Percentiles rank a stretch among this genome's conserved stretches.
Evolutionary conservation across 768 basidiomycete species (phyloP).

Genomic region (Boletus insuetus): DNA sequence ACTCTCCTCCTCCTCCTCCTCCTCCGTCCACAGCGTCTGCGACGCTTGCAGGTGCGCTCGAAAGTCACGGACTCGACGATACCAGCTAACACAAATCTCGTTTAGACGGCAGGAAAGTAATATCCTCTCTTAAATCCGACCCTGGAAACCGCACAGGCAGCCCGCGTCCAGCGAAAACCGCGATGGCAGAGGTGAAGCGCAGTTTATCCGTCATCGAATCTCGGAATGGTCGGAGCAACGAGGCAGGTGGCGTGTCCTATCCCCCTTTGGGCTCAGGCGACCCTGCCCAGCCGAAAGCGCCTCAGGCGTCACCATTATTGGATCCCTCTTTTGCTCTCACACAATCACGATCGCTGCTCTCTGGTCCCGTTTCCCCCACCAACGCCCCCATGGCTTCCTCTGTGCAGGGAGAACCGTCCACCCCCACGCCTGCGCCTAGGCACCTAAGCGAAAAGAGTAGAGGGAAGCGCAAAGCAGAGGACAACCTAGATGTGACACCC

Average conservation of each 20-base stretch:
- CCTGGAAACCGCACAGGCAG: constrained; percentile 14
- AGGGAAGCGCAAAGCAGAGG: constrained; percentile 74
- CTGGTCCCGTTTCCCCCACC: constrained; percentile 9
- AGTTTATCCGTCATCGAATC: constrained; percentile 25
- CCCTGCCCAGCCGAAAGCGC: constrained; percentile 15
- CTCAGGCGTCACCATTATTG: constrained; percentile 3
- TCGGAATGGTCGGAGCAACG: constrained; percentile 11
- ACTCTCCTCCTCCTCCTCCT: constrained; percentile 18
- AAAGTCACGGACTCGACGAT: not conserved
- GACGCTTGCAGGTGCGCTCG: constrained; percentile 24
- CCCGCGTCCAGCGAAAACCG: constrained; percentile 2
- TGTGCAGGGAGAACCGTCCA: constrained; percentile 27
- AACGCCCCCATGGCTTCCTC: constrained; percentile 12
- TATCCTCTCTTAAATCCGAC: constrained; percentile 22
- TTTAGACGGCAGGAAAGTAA: constrained; percentile 19
- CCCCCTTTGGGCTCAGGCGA: constrained; percentile 17
- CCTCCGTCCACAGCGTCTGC: constrained; percentile 20
- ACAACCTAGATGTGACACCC: constrained; percentile 66
- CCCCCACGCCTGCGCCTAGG: constrained; percentile 33
- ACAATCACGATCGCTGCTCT: constrained; percentile 16
- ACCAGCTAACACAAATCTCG: not conserved
- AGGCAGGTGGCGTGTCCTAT: constrained; percentile 14
- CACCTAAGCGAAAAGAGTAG: constrained; percentile 37
- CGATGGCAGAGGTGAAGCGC: constrained; percentile 25
- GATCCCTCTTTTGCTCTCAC: constrained; percentile 19